phyloP scores from a whole-genome alignment of 306 rosid species.

The Pyrus betulifolia region DNA sequence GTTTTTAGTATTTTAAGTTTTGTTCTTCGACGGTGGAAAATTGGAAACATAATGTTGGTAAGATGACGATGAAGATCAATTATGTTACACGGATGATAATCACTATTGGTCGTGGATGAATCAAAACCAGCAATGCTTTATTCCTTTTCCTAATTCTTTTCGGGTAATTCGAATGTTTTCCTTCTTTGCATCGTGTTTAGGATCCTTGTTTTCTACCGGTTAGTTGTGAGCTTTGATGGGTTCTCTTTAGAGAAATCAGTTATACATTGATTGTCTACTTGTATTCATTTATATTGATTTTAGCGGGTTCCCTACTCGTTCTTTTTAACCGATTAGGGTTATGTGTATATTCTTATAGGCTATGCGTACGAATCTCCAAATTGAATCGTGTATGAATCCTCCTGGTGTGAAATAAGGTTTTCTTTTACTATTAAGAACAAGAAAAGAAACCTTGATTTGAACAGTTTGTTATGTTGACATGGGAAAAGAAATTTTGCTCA shows the following conservation, averaged over 20 bases:
- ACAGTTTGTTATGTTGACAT: neutral
- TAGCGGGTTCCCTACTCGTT: neutral
- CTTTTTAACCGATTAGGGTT: neutral
- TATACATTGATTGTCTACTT: neutral
- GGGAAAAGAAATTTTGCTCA: neutral
- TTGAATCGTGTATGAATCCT: neutral
- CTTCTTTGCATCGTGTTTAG: neutral
- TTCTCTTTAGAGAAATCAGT: neutral
- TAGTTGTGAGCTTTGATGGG: neutral
- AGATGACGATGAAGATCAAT: neutral
- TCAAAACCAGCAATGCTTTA: neutral
- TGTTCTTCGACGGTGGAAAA: neutral
- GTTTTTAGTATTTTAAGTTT: neutral
- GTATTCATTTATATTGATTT: neutral
- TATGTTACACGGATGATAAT: neutral
- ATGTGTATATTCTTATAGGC: neutral
- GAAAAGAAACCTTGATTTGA: neutral
- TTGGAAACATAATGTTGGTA: neutral
- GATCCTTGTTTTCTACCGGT: neutral
- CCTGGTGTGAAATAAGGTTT: neutral
- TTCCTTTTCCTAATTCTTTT: neutral
- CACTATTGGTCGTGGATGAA: neutral
- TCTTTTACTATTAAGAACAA: neutral
- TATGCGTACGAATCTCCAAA: neutral
- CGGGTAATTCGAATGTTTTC: neutral